Base-by-base conservation (phyloP, 495 filamentous ascomycete genomes). In the Podospora comata region DNA sequence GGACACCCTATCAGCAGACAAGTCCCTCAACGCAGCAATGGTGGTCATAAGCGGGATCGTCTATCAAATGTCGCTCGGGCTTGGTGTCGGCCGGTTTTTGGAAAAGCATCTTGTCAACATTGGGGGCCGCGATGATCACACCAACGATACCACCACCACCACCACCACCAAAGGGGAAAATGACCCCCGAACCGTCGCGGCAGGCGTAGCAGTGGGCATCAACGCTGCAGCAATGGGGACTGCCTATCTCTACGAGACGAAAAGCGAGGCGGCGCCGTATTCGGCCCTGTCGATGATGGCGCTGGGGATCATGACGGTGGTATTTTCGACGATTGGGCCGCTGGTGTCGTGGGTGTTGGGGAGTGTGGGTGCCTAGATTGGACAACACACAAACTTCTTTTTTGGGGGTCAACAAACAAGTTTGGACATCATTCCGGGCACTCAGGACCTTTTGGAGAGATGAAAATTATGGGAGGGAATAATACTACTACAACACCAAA, bases 141-240 rank as follows among this genome's bases (percentile, higher is more conserved):
- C 23, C 23, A 23, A 23, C 1, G 23, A 23, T 23, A 23, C 23
- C 23, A 23, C 23, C 23, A 23, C 23, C 23, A 2, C 23, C 23
- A 23, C 1, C 20, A 23, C 20, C 20, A 20, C 20, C 27, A 60
- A 19, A 39, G 15, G 60, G 19, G 16, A 68, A 53, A 67, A 72
- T 5, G 77, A 79, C 15, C 75, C 72, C 5, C 28, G 62, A 9
- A 73, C 75, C 1, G 78, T 84, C 13, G 80, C 80, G 5, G 76
- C 80, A 9, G 82, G 82, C 56, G 73, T 83, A 9, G 79, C 79
- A 2, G 75, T 83, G 56, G 82, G 82, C 30, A 79, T 83, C 68
- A 84, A 84, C 67, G 79, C 81, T 3, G 82, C 82, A 26, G 82
- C 82, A 2, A 84, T 84, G 82, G 82, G 82, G 11, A 82, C 82